Evolutionary conservation across 2,329 filamentous ascomycete species (phyloP), one percentile per base, ranked within the genome.

Genomic region (Arachnomyces sp.): DNA sequence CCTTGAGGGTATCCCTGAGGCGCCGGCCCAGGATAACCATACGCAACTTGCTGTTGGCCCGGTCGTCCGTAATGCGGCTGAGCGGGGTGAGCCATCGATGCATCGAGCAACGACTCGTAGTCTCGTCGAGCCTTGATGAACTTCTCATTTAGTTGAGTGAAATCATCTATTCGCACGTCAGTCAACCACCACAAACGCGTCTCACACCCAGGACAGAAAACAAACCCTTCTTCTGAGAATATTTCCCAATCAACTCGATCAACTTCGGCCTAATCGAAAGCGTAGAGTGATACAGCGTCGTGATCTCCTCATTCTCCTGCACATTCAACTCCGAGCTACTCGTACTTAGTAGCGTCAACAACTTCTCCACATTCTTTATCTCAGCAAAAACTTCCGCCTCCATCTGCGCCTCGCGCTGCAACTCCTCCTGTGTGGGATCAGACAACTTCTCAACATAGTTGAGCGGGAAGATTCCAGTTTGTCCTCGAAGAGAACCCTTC

Each of bases 371-470:
- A 49, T 84, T 85, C 59, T 82, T 81, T 45, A 85, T 84, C 58
- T 86, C 78, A 2, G 77, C 79, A 63, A 86, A 85, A 2, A 86
- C 82, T 48, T 86, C 82, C 1, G 74, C 73, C 65, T 98, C 92
- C 82, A 94, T 96, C 59, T 94, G 86, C 2, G 92, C 90, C 67
- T 98, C 92, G 42, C 86, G 79, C 64, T 95, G 88, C 50, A 98
- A 65, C 71, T 98, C 92, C 51, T 96, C 90, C 13, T 82, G 81
- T 0, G 92, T 96, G 4, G 92, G 92, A 57, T 98, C 92, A 40
- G 89, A 81, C 48, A 98, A 71, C 65, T 98, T 98, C 68, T 98
- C 92, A 12, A 98, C 92, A 57, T 98, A 98, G 67, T 98, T 98
- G 49, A 98, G 75, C 5, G 92, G 92, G 64, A 98, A 98, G 49